Evolutionary conservation across 345 rosid species (phyloP).

Genomic region (Triadica sebifera): DNA sequence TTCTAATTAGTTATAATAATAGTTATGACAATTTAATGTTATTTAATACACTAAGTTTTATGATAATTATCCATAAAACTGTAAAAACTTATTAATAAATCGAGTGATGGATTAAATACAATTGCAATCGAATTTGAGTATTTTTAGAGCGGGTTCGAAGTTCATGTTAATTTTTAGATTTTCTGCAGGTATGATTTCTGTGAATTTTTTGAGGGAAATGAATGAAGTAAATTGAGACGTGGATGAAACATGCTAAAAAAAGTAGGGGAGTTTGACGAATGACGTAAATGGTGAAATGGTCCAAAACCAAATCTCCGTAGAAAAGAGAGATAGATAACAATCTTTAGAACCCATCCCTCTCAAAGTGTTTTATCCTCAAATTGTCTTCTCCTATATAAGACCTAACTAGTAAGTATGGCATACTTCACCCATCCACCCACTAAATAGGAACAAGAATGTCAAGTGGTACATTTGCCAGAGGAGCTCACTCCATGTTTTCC

Average conservation of each 20-base stretch:
- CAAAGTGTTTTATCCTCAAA: neutral
- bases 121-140: too few relatives aligned
- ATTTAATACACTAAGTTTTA: too few relatives aligned
- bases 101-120: too few relatives aligned
- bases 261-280: neutral
- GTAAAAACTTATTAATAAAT: too few relatives aligned
- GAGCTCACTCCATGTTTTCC: constrained; percentile 36
- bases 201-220: too few relatives aligned
- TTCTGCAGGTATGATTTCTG: too few relatives aligned
- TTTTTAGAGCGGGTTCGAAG: too few relatives aligned
- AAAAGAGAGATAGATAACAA: constrained; percentile 27
- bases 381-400: neutral
- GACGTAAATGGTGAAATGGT: neutral
- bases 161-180: too few relatives aligned
- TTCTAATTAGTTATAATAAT: too few relatives aligned
- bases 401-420: too few relatives aligned
- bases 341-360: neutral
- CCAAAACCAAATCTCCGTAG: constrained; percentile 24
- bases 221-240: neutral
- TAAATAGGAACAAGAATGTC: constrained; percentile 3
- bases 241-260: neutral
- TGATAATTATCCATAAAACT: too few relatives aligned
- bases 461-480: constrained; percentile 29
- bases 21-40: too few relatives aligned
- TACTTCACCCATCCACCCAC: neutral